phyloP scores from a whole-genome alignment of 441 rosid species.

The Pelargonium fulgidum region DNA sequence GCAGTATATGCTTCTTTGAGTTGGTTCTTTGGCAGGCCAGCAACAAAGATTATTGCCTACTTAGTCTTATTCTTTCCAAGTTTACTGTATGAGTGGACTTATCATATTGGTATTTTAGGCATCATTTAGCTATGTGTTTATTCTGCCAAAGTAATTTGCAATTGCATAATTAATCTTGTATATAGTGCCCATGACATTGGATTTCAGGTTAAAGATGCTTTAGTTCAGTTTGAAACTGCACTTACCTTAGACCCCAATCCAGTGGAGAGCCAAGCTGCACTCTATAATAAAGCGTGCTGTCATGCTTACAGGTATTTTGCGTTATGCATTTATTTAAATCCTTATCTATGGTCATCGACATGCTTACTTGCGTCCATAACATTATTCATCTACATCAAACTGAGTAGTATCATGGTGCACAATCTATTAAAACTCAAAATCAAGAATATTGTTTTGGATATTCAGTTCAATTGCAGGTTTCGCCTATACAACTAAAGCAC shows the following conservation, averaged over 20 bases:
- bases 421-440: neutral
- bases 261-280: conserved; percentile 82
- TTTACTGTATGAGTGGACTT: too few relatives aligned
- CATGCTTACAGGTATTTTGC: conserved; percentile 62
- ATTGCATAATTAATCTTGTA: neutral
- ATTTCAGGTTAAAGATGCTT: conserved; percentile 81
- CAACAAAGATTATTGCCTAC: neutral
- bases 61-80: neutral
- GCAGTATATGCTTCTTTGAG: neutral
- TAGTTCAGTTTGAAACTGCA: conserved; percentile 72
- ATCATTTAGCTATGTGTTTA: neutral
- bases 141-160: neutral
- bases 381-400: neutral
- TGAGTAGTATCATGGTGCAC: neutral
- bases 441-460: neutral
- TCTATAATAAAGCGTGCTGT: conserved; percentile 89
- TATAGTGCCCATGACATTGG: too few relatives aligned
- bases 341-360: neutral
- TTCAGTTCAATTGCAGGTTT: neutral
- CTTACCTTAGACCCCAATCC: conserved; percentile 65
- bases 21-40: neutral
- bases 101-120: neutral
- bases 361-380: neutral
- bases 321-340: neutral
- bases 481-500: neutral